Percentiles rank a stretch among this genome's conserved stretches.
Evolutionary conservation across 2,329 filamentous ascomycete species (phyloP).

Genomic region (Fusarium hostae): DNA sequence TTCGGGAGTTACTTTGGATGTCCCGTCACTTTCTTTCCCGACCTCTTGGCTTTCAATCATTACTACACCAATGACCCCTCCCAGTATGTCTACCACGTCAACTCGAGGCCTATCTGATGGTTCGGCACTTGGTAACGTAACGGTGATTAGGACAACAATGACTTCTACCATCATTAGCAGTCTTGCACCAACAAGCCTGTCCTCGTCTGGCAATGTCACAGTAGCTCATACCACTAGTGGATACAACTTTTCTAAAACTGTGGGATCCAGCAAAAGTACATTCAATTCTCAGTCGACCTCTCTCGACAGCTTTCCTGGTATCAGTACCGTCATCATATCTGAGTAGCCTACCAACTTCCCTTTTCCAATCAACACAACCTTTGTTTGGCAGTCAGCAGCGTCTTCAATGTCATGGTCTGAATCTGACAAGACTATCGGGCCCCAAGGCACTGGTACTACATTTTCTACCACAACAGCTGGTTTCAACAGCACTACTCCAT

Average conservation of each 20-base stretch:
- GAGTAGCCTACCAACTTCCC: conserved; percentile 18
- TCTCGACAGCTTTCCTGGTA: not conserved
- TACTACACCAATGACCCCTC: conserved; percentile 21
- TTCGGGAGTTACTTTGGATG: not conserved
- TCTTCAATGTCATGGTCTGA: not conserved
- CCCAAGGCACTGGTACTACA: not conserved
- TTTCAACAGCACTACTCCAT: conserved; percentile 22
- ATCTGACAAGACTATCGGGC: not conserved
- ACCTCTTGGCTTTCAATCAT: conserved; percentile 14
- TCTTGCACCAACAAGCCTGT: conserved; percentile 4
- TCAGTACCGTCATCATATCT: conserved; percentile 24
- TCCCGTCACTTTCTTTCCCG: conserved; percentile 11
- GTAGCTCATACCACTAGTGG: conserved; percentile 18
- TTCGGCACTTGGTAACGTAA: conserved; percentile 1
- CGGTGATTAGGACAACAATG: conserved; percentile 17
- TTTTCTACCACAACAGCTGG: conserved; percentile 8
- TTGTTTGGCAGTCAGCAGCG: conserved; percentile 12
- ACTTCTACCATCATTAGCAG: conserved; percentile 31
- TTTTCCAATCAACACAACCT: conserved; percentile 27
- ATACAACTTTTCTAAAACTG: conserved; percentile 23
- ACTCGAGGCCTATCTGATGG: not conserved
- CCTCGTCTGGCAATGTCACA: conserved; percentile 9
- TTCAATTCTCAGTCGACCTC: conserved; percentile 6
- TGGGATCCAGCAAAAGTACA: not conserved
- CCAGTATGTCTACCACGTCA: conserved; percentile 4